Conservation (phyloP, 495 filamentous ascomycete species). For the Podospora fimiseda region DNA sequence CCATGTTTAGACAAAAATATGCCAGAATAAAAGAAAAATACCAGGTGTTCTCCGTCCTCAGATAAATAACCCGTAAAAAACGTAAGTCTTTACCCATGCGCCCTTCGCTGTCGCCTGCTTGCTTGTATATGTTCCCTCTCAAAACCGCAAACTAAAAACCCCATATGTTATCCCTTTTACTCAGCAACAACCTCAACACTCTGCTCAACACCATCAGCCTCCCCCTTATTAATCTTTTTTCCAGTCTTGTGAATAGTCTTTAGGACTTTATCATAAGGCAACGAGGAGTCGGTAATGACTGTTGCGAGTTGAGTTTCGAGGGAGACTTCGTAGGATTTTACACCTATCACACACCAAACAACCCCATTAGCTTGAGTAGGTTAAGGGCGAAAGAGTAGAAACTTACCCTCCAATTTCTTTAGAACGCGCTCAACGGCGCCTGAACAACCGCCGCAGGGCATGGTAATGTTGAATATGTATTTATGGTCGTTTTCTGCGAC, state of each 20-base stretch:
- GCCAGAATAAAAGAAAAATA: too few relatives aligned
- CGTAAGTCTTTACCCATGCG: too few relatives aligned
- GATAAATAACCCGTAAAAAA: too few relatives aligned
- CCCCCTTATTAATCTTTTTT: constrained; percentile 74
- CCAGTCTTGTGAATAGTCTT: constrained; percentile 91
- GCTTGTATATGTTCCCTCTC: too few relatives aligned
- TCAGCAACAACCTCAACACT: constrained; percentile 39
- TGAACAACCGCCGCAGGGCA: constrained; percentile 61
- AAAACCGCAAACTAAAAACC: too few relatives aligned
- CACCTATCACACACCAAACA: too few relatives aligned
- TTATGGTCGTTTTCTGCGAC: constrained; percentile 39
- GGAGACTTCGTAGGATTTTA: constrained; percentile 79
- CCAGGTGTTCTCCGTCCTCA: too few relatives aligned
- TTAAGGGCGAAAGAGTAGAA: constrained; percentile 6
- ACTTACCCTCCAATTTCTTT: constrained; percentile 82
- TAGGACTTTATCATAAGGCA: constrained; percentile 75
- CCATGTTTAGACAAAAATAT: too few relatives aligned
- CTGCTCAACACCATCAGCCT: constrained; percentile 49
- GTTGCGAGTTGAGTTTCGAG: constrained; percentile 76
- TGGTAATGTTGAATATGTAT: constrained; percentile 64
- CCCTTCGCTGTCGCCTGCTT: too few relatives aligned
- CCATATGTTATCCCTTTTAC: constrained; percentile 10
- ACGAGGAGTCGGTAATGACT: constrained; percentile 55
- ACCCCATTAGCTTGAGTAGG: background rate
- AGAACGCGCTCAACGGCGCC: constrained; percentile 77